Evolutionary conservation across 2,329 filamentous ascomycete genomes (phyloP).

Genomic region (Colletotrichum lupini): DNA sequence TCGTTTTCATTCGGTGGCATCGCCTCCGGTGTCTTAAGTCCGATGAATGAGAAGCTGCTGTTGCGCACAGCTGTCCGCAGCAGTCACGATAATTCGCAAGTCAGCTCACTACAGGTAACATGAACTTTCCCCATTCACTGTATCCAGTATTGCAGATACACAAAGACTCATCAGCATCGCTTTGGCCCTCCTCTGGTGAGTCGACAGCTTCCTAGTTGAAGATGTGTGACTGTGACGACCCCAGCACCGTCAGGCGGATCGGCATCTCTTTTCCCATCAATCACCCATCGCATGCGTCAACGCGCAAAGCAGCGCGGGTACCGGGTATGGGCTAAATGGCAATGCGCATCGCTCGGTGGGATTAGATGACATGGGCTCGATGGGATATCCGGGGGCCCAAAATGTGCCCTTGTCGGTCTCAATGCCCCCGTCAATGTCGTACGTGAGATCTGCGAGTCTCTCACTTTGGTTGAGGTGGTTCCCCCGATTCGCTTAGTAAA

Average conservation of each 20-base stretch:
- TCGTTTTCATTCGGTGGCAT: background rate
- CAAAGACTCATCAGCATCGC: background rate
- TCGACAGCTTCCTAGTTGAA: background rate
- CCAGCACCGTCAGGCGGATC: background rate
- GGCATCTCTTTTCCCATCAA: conserved; percentile 22
- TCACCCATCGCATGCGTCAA: conserved; percentile 15
- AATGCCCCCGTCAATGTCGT: background rate
- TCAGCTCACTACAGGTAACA: background rate
- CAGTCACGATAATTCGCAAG: background rate
- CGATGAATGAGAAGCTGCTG: background rate
- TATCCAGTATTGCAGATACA: background rate
- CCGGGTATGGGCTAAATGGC: background rate
- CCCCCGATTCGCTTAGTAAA: background rate
- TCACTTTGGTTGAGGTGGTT: background rate
- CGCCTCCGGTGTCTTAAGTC: background rate
- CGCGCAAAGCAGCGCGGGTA: background rate
- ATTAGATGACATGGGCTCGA: conserved; percentile 2
- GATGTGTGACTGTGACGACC: background rate
- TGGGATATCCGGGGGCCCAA: background rate
- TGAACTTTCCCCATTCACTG: background rate
- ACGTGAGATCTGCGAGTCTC: conserved; percentile 3
- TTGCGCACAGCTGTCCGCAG: background rate
- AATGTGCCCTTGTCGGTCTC: background rate
- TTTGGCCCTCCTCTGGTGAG: background rate
- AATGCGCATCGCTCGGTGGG: background rate